Evolutionary conservation across 2,329 filamentous ascomycete species (phyloP).

Genomic region (Chaetomiaceae sp.): DNA sequence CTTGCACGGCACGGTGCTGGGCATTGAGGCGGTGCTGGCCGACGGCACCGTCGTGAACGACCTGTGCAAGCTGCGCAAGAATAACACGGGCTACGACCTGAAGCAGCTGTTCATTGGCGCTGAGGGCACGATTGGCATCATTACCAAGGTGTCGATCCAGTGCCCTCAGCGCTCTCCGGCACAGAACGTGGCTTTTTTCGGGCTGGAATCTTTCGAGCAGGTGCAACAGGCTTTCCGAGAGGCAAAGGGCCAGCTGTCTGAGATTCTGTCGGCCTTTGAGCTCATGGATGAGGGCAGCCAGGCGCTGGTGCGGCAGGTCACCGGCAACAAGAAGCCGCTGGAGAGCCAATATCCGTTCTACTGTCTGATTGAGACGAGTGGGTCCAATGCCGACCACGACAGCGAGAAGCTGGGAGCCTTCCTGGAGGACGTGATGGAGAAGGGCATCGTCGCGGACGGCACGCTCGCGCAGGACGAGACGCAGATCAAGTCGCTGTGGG

Average conservation of each 20-base stretch:
- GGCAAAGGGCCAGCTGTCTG: constrained; percentile 82
- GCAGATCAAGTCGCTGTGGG: constrained; percentile 79
- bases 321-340: constrained; percentile 70
- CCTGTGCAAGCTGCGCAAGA: constrained; percentile 83
- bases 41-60: constrained; percentile 91
- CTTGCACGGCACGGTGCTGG: constrained; percentile 86
- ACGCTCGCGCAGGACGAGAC: constrained; percentile 91
- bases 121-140: constrained; percentile 90
- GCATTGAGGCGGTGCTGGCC: constrained; percentile 86
- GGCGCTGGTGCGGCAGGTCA: constrained; percentile 66
- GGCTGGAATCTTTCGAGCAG: constrained; percentile 82
- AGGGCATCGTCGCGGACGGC: constrained; percentile 81
- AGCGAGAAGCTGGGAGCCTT: constrained; percentile 84
- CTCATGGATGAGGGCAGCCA: constrained; percentile 89
- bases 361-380: constrained; percentile 92
- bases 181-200: constrained; percentile 92
- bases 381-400: constrained; percentile 90
- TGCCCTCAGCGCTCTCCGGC: constrained; percentile 83
- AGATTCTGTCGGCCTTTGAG: constrained; percentile 96
- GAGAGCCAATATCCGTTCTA: constrained; percentile 88
- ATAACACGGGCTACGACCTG: constrained; percentile 97
- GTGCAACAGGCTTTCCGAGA: constrained; percentile 80
- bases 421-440: constrained; percentile 84
- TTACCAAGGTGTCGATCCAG: constrained; percentile 83
- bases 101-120: constrained; percentile 96